These are phyloP conservation scores for Neospora caninum DNA, from an alignment of 169 alveolate species.

Conservation along the genomic window DNA sequence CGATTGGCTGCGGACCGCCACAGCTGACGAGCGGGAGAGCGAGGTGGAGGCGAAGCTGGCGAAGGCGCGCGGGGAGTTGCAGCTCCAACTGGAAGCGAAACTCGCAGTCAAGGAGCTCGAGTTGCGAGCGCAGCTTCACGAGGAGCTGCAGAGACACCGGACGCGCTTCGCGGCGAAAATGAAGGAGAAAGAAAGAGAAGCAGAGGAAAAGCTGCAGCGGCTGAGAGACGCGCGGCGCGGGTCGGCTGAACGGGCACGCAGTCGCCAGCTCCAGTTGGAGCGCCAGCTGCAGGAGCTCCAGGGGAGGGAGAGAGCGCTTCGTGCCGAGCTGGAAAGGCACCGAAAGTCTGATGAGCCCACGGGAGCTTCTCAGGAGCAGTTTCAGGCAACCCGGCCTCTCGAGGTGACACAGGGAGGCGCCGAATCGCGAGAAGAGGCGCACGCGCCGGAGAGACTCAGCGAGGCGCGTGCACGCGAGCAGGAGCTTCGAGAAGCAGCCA, in stretches of 20 bases:
- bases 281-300: conserved; percentile 9
- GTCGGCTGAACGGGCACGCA: not conserved
- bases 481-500: not conserved
- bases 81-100: not conserved
- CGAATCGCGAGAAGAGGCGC: too few species aligned
- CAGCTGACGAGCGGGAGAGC: too few species aligned
- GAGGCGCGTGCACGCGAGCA: not conserved
- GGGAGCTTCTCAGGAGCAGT: too few species aligned
- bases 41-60: not conserved
- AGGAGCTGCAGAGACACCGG: not conserved
- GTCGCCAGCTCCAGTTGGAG: not conserved
- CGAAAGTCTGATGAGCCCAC: not conserved
- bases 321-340: not conserved
- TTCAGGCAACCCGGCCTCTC: too few species aligned
- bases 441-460: not conserved
- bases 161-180: not conserved
- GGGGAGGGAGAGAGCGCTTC: not conserved
- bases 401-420: too few species aligned
- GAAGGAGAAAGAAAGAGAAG: not conserved
- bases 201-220: not conserved
- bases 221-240: not conserved
- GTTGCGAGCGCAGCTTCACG: not conserved
- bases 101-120: conserved; percentile 2
- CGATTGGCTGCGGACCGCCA: too few species aligned
- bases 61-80: not conserved